These are phyloP conservation scores for Leccinum obscurum DNA, from an alignment of 768 basidiomycete genomes.

Conservation along the genomic window DNA sequence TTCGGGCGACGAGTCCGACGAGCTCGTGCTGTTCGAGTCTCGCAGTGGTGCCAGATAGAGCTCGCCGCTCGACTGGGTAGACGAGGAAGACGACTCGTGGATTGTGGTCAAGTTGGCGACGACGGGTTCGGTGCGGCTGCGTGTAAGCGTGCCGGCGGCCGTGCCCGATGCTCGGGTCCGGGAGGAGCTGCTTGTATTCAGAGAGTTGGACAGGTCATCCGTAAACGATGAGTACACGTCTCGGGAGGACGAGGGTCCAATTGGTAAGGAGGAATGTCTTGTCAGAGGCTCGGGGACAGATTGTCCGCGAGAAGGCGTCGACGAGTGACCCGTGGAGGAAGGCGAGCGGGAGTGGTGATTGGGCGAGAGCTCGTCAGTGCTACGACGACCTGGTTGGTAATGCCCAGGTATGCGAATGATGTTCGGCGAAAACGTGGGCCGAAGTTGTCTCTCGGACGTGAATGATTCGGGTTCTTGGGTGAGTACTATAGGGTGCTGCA, in stretches of 20 bases:
- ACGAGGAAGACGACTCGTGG: constrained; percentile 22
- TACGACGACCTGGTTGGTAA: constrained; percentile 39
- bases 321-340: constrained; percentile 17
- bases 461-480: constrained; percentile 43
- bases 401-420: constrained; percentile 71
- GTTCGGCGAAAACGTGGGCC: constrained; percentile 66
- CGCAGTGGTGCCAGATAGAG: constrained; percentile 26
- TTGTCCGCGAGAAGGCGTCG: constrained; percentile 20
- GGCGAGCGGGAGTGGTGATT: constrained; percentile 26
- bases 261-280: constrained; percentile 31
- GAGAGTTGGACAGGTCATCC: constrained; percentile 27
- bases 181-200: constrained; percentile 21
- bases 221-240: constrained; percentile 24
- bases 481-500: constrained; percentile 12
- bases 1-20: constrained; percentile 27
- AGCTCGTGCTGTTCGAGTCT: constrained; percentile 10
- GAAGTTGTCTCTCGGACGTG: constrained; percentile 51
- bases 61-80: constrained; percentile 26
- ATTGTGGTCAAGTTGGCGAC: constrained; percentile 29
- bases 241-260: constrained; percentile 17
- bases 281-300: constrained; percentile 22
- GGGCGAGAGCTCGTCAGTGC: constrained; percentile 25
- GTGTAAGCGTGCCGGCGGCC: constrained; percentile 14
- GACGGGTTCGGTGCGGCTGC: constrained; percentile 33
- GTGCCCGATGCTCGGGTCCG: constrained; percentile 13